phyloP scores from a whole-genome alignment of 2,329 filamentous ascomycete genomes.

The Aspergillus quadricinctus region DNA sequence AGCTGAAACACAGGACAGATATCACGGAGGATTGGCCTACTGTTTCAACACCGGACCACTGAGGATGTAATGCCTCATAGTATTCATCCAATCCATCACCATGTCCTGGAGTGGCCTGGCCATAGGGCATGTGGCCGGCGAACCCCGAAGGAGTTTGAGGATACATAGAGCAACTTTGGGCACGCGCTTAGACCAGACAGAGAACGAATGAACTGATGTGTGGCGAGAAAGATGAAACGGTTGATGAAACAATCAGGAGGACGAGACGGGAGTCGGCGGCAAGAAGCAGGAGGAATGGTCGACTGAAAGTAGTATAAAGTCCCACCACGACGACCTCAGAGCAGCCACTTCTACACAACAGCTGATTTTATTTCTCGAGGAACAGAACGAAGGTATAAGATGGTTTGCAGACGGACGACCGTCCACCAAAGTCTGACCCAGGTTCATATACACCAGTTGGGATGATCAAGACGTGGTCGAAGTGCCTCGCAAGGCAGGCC shows the following conservation, averaged over 20 bases:
- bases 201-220: constrained; percentile 3
- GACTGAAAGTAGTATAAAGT: neutral
- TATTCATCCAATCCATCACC: constrained; percentile 26
- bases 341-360: neutral
- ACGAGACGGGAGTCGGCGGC: neutral
- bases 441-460: constrained; percentile 23
- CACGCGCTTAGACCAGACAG: constrained; percentile 2
- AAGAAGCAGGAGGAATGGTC: neutral
- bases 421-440: constrained; percentile 17
- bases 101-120: constrained; percentile 16
- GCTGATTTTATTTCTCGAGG: neutral
- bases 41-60: constrained; percentile 27
- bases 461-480: constrained; percentile 22
- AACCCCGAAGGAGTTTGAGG: constrained; percentile 16
- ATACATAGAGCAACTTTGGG: constrained; percentile 20
- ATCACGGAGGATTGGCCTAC: constrained; percentile 21
- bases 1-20: constrained; percentile 2
- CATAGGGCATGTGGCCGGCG: constrained; percentile 25
- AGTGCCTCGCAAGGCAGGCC: constrained; percentile 34
- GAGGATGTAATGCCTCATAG: constrained; percentile 23
- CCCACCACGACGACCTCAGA: neutral
- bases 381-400: neutral
- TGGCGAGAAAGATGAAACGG: constrained; percentile 23
- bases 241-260: constrained; percentile 12
- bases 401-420: neutral